Conservation (phyloP, 2,329 filamentous ascomycete species). For the Ophiostoma ulmi region DNA sequence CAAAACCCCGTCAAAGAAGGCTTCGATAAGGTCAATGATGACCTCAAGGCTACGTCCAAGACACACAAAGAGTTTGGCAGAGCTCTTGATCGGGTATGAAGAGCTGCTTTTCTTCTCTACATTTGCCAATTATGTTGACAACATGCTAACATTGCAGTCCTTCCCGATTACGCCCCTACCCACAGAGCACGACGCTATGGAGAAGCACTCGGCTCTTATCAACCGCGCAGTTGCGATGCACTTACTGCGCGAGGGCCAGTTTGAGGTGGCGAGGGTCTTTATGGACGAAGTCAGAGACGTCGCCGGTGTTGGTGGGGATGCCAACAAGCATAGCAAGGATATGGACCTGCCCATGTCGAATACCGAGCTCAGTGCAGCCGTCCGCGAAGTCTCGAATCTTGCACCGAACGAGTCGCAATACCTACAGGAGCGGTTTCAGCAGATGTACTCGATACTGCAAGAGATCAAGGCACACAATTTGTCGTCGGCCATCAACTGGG, state of each 20-base stretch:
- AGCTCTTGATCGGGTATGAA: constrained; percentile 68
- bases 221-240: constrained; percentile 97
- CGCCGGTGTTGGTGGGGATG: constrained; percentile 27
- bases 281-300: constrained; percentile 57
- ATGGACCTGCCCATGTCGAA: constrained; percentile 27
- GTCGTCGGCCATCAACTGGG: constrained; percentile 81
- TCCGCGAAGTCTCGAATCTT: constrained; percentile 22
- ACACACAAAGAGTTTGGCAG: constrained; percentile 80
- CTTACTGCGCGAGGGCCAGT: constrained; percentile 88
- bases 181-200: constrained; percentile 75
- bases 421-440: constrained; percentile 74
- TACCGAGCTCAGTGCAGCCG: constrained; percentile 32
- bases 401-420: constrained; percentile 58
- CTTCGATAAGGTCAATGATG: constrained; percentile 73
- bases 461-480: constrained; percentile 71
- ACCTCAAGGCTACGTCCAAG: constrained; percentile 76
- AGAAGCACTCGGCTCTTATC: constrained; percentile 68
- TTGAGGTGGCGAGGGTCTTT: constrained; percentile 80
- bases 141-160: constrained; percentile 30
- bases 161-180: constrained; percentile 58
- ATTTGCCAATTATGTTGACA: too few relatives aligned
- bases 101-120: constrained; percentile 20
- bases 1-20: constrained; percentile 79
- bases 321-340: not conserved
- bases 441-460: constrained; percentile 86